phyloP scores from a whole-genome alignment of 2,329 filamentous ascomycete genomes.

The Ploettnerulaceae sp. region DNA sequence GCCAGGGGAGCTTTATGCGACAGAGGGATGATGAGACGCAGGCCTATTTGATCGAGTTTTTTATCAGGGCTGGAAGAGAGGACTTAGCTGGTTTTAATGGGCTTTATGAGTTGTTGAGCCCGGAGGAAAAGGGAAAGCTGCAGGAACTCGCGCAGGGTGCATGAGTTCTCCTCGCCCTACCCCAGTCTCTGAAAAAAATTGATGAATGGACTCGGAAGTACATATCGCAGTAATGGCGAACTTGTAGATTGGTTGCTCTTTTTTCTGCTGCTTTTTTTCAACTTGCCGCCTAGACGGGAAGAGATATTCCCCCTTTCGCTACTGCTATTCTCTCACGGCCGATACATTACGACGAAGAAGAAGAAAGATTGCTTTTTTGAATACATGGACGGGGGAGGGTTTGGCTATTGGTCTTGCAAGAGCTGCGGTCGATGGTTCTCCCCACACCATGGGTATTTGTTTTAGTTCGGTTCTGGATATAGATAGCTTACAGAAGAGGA shows the following conservation, averaged over 20 bases:
- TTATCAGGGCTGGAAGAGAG: slow-evolving; percentile 43
- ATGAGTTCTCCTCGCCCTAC: background rate
- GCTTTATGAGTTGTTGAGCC: slow-evolving; percentile 34
- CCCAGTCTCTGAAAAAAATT: background rate
- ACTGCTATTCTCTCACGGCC: no score
- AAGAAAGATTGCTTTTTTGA: no score
- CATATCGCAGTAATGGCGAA: no score
- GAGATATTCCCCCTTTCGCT: no score
- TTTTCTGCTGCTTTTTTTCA: no score
- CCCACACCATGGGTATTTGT: no score
- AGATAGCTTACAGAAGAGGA: no score
- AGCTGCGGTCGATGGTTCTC: slow-evolving; percentile 5
- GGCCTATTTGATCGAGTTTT: slow-evolving; percentile 77
- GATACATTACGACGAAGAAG: no score
- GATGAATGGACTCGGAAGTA: no score
- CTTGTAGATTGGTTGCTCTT: no score
- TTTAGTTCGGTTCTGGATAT: background rate
- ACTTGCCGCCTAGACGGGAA: no score
- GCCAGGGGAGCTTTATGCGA: slow-evolving; percentile 49
- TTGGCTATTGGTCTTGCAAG: background rate
- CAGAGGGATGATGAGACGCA: slow-evolving; percentile 88
- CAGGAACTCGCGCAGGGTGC: slow-evolving; percentile 32
- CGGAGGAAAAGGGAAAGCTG: slow-evolving; percentile 46
- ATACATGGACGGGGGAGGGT: background rate
- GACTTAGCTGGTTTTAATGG: slow-evolving; percentile 37